Percentiles rank a stretch among this genome's conserved stretches.
phyloP scores from a whole-genome alignment of 805 yeast genomes.

The Sugiyamaella mastotermitis region DNA sequence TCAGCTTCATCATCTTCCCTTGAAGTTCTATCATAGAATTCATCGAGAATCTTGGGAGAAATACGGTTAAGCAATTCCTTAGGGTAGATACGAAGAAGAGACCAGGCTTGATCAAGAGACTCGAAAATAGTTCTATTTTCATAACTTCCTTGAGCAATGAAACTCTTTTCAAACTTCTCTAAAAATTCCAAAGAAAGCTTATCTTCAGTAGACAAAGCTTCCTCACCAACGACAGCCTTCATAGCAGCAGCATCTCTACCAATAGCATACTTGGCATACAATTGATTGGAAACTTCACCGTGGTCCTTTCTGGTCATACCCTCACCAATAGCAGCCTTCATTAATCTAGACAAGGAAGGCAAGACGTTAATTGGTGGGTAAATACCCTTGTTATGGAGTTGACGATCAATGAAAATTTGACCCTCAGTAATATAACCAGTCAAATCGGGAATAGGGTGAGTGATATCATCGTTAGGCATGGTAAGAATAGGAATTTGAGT shows the following conservation, averaged over 20 bases:
- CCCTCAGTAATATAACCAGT: conserved; percentile 99
- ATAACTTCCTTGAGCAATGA: conserved; percentile 93
- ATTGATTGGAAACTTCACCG: conserved; percentile 98
- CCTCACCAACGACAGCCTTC: conserved; percentile 99
- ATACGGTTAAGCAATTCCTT: conserved; percentile 98
- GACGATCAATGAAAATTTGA: conserved; percentile 96
- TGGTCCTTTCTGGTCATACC: conserved; percentile 99
- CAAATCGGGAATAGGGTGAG: conserved; percentile 99
- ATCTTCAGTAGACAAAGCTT: conserved; percentile 95
- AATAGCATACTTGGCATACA: conserved; percentile 98
- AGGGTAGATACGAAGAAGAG: conserved; percentile 95
- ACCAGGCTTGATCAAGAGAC: conserved; percentile 97
- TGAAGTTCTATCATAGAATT: conserved; percentile 80
- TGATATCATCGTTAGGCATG: conserved; percentile 99
- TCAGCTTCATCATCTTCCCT: conserved; percentile 34
- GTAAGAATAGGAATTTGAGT: conserved; percentile 98
- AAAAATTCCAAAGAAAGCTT: conserved; percentile 94
- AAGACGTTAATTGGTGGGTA: conserved; percentile 98
- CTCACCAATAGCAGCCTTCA: conserved; percentile 99
- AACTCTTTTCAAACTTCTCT: conserved; percentile 95
- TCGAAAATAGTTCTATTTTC: conserved; percentile 93
- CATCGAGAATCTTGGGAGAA: conserved; percentile 92
- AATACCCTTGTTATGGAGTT: conserved; percentile 90
- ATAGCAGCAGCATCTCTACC: conserved; percentile 99
- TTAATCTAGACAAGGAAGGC: conserved; percentile 94